Conservation (phyloP, 495 filamentous ascomycete genomes). For the Xeromyces bisporus region DNA sequence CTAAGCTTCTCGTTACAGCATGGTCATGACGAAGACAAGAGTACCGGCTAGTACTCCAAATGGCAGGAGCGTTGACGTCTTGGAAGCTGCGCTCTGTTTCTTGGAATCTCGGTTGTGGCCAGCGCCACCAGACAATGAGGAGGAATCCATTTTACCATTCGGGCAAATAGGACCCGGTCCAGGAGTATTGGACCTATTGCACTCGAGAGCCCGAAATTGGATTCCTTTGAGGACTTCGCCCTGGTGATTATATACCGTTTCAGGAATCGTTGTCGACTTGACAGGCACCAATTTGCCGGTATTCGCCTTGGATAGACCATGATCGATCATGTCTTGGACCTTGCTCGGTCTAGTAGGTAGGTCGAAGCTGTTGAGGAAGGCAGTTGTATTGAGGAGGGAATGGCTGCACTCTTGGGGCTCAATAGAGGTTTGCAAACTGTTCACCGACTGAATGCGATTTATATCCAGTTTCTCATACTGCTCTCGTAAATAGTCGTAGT, state of each 20-base stretch:
- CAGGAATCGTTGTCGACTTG: constrained; percentile 28
- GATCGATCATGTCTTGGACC: constrained; percentile 33
- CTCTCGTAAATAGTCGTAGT: constrained; percentile 59
- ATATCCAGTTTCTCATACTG: constrained; percentile 65
- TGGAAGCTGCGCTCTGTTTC: constrained; percentile 11
- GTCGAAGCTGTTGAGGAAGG: constrained; percentile 61
- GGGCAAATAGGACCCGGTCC: no score
- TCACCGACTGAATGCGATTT: constrained; percentile 39
- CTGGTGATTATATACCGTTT: constrained; percentile 37
- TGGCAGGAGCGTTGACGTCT: constrained; percentile 5
- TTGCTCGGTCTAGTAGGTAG: constrained; percentile 41
- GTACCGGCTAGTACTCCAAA: constrained; percentile 6
- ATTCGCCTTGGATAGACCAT: constrained; percentile 35
- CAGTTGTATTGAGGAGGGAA: constrained; percentile 39
- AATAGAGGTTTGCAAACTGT: constrained; percentile 32
- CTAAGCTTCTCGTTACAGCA: no score
- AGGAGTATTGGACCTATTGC: constrained; percentile 39
- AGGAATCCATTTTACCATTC: no score
- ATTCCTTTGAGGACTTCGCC: constrained; percentile 36
- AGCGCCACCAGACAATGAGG: no score
- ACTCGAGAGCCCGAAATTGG: constrained; percentile 31
- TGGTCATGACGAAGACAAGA: constrained; percentile 3
- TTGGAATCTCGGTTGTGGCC: no score
- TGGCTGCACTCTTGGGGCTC: constrained; percentile 40
- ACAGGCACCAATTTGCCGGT: constrained; percentile 43